Conservation (phyloP, 2,329 filamentous ascomycete species). For the Ophiostoma sp. region DNA sequence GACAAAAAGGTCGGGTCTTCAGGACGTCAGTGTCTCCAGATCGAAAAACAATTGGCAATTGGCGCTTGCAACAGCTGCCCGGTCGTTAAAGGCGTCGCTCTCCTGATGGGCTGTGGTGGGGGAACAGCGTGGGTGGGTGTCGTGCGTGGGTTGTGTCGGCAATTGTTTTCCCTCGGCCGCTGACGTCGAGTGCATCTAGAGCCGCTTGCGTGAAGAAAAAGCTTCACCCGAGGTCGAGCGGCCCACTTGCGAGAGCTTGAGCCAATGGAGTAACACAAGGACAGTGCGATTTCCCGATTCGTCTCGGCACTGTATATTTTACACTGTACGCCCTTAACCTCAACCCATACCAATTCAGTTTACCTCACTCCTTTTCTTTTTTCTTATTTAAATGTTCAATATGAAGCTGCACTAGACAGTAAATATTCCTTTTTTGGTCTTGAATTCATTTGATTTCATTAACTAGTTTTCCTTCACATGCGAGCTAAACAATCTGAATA, state of each 20-base stretch:
- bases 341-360: background rate
- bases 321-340: background rate
- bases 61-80: constrained; percentile 11
- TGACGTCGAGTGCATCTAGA: constrained; percentile 13
- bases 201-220: constrained; percentile 22
- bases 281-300: background rate
- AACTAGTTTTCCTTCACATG: background rate
- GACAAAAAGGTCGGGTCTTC: background rate
- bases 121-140: background rate
- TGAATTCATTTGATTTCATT: background rate
- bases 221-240: constrained; percentile 27
- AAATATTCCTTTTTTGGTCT: too few species aligned
- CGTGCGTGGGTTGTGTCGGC: constrained; percentile 24
- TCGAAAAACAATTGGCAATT: background rate
- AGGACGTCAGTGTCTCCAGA: background rate
- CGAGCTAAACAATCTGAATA: background rate
- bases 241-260: constrained; percentile 7
- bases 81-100: background rate
- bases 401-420: background rate
- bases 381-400: background rate
- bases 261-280: background rate
- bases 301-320: background rate
- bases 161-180: constrained; percentile 28
- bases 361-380: background rate
- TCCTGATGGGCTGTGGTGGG: background rate